Percentiles rank a stretch among this genome's conserved stretches.
Evolutionary conservation across 2,329 filamentous ascomycete species (phyloP).

Genomic region (Trichothecium sympodiale): DNA sequence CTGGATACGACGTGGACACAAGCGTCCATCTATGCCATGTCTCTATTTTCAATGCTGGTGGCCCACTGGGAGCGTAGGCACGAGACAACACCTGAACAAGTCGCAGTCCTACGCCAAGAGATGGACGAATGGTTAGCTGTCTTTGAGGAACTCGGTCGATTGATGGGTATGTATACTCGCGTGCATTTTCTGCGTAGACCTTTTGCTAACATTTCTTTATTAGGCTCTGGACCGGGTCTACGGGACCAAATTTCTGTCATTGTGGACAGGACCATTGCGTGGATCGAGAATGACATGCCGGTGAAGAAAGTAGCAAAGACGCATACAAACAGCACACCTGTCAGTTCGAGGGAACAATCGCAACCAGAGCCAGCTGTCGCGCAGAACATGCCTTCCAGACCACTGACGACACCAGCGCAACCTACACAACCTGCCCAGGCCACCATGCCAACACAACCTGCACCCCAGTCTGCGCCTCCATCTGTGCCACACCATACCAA

Average conservation of each 20-base stretch:
- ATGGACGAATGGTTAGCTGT: slow-evolving; percentile 62
- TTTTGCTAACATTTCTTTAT: too few relatives aligned
- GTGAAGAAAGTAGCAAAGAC: slow-evolving; percentile 16
- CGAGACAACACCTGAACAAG: slow-evolving; percentile 44
- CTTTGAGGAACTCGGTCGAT: slow-evolving; percentile 51
- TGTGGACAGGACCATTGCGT: slow-evolving; percentile 38
- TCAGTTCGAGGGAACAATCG: background rate
- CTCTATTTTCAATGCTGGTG: slow-evolving; percentile 63
- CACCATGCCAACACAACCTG: background rate
- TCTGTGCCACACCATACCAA: background rate
- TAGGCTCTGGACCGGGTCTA: slow-evolving; percentile 33
- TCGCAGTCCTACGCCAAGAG: slow-evolving; percentile 50
- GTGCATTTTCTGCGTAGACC: too few relatives aligned
- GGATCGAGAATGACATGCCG: slow-evolving; percentile 40
- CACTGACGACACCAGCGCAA: background rate
- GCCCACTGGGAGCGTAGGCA: slow-evolving; percentile 57
- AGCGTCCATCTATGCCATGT: slow-evolving; percentile 58
- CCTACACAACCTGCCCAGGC: background rate
- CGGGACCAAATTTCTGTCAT: slow-evolving; percentile 33
- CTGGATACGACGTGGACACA: slow-evolving; percentile 74
- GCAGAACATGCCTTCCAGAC: background rate
- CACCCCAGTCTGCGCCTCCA: background rate
- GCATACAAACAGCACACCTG: slow-evolving; percentile 6
- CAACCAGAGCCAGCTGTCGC: background rate
- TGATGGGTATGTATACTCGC: slow-evolving; percentile 64